phyloP scores from a whole-genome alignment of 1,284 basidiomycete species.

The Sanghuangporus sanghuang region DNA sequence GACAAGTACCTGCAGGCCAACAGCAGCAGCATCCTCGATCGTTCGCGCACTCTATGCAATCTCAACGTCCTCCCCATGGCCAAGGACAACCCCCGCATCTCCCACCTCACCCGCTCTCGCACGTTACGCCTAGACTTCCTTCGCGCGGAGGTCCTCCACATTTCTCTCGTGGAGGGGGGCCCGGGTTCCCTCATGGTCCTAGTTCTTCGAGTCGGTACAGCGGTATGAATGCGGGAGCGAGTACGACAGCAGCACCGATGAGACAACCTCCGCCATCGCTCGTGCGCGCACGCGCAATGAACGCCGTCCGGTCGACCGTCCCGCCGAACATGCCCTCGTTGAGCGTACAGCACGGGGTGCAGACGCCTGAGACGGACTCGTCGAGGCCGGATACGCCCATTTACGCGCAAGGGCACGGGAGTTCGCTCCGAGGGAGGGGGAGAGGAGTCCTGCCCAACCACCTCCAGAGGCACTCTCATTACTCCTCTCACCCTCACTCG shows the following conservation, averaged over 20 bases:
- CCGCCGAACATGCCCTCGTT: not conserved
- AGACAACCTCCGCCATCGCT: slow-evolving; percentile 5
- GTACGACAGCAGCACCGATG: not conserved
- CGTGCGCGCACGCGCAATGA: slow-evolving; percentile 8
- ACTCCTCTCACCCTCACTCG: too few species aligned
- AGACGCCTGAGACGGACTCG: not conserved
- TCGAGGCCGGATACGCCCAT: not conserved
- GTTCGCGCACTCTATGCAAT: not conserved
- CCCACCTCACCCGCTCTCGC: slow-evolving; percentile 17
- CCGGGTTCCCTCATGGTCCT: not conserved
- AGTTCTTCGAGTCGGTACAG: not conserved
- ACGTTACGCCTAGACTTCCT: not conserved
- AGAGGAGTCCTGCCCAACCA: not conserved
- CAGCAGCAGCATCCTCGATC: not conserved
- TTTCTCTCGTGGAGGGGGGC: not conserved
- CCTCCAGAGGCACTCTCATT: not conserved
- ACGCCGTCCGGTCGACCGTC: slow-evolving; percentile 3
- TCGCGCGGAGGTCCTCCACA: not conserved
- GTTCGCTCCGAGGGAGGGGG: not conserved
- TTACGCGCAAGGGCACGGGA: not conserved
- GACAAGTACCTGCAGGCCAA: slow-evolving; percentile 7
- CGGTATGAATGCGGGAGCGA: not conserved
- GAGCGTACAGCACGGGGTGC: not conserved
- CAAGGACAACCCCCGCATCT: slow-evolving; percentile 13
- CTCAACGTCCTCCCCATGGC: not conserved